Percentiles rank a stretch among this genome's conserved stretches.
Conservation (phyloP, 768 basidiomycete species). For the Fistulinella prunicolor region DNA sequence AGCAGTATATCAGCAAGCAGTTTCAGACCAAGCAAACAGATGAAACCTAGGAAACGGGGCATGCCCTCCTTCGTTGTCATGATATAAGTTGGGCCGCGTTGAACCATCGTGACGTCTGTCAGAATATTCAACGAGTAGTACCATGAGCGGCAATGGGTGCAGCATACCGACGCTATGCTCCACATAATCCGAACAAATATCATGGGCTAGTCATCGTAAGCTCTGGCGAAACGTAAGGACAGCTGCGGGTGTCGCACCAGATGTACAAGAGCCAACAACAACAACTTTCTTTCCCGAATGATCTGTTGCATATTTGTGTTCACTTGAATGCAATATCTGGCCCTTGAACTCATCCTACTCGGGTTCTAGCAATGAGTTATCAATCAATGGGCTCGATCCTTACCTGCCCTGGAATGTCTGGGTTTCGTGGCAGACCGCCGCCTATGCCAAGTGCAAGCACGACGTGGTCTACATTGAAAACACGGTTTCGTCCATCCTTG, state of each 20-base stretch:
- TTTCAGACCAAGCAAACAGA: slow-evolving; percentile 13
- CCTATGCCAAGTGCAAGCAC: slow-evolving; percentile 49
- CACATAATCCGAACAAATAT: slow-evolving; percentile 47
- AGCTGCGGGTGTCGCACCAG: slow-evolving; percentile 37
- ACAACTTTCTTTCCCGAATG: slow-evolving; percentile 68
- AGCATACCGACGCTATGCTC: slow-evolving; percentile 44
- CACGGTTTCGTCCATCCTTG: slow-evolving; percentile 33
- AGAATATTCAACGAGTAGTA: neutral
- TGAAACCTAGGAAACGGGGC: slow-evolving; percentile 23
- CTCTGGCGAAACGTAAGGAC: neutral
- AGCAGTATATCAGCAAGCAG: neutral
- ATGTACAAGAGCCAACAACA: slow-evolving; percentile 66
- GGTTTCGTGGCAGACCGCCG: slow-evolving; percentile 44
- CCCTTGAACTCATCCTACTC: slow-evolving; percentile 59
- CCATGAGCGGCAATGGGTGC: neutral
- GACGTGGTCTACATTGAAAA: slow-evolving; percentile 47
- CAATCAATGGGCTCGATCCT: slow-evolving; percentile 1
- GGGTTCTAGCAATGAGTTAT: slow-evolving; percentile 2
- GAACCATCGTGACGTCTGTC: slow-evolving; percentile 46
- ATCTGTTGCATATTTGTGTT: slow-evolving; percentile 53
- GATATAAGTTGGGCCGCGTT: slow-evolving; percentile 53
- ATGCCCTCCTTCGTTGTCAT: slow-evolving; percentile 45
- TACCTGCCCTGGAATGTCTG: slow-evolving; percentile 44
- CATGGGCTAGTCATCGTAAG: slow-evolving; percentile 37
- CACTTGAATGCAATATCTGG: slow-evolving; percentile 54